Percentiles rank a stretch among this genome's conserved stretches.
These are phyloP conservation scores for Zymoseptoria crescenta DNA, from an alignment of 2,329 filamentous ascomycete species.

Conservation along the genomic window DNA sequence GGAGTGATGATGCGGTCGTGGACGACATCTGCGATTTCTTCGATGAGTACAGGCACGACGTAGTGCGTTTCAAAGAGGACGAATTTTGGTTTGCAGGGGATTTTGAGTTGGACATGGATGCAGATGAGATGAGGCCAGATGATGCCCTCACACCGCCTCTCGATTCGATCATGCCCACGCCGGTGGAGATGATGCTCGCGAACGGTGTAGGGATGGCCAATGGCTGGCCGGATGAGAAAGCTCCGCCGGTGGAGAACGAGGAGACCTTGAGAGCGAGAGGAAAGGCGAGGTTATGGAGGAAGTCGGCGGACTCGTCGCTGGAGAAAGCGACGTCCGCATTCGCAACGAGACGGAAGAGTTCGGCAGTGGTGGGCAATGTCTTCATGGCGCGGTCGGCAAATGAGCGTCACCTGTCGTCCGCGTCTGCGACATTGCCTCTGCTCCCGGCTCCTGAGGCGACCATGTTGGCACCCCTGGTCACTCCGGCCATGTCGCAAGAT, in stretches of 20 bases:
- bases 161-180: slow-evolving; percentile 13
- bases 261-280: slow-evolving; percentile 23
- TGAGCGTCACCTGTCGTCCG: not conserved
- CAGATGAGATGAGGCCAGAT: slow-evolving; percentile 10
- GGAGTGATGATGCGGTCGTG: slow-evolving; percentile 29
- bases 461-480: slow-evolving; percentile 9
- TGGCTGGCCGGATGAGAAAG: not conserved
- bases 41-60: slow-evolving; percentile 32
- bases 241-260: slow-evolving; percentile 20
- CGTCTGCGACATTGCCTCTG: slow-evolving; percentile 3
- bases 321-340: not conserved
- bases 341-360: slow-evolving; percentile 3
- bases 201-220: slow-evolving; percentile 18
- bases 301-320: slow-evolving; percentile 8
- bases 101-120: not conserved
- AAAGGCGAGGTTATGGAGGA: slow-evolving; percentile 21
- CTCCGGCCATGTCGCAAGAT: not conserved
- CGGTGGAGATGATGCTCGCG: slow-evolving; percentile 19
- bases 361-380: not conserved
- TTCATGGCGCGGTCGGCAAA: not conserved
- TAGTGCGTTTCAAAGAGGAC: slow-evolving; percentile 21
- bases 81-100: slow-evolving; percentile 1
- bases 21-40: slow-evolving; percentile 39
- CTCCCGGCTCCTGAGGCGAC: slow-evolving; percentile 16
- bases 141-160: slow-evolving; percentile 21